Evolutionary conservation across 2,329 filamentous ascomycete species (phyloP), one percentile per base, ranked within the genome.

Genomic region (Saccharata proteae): DNA sequence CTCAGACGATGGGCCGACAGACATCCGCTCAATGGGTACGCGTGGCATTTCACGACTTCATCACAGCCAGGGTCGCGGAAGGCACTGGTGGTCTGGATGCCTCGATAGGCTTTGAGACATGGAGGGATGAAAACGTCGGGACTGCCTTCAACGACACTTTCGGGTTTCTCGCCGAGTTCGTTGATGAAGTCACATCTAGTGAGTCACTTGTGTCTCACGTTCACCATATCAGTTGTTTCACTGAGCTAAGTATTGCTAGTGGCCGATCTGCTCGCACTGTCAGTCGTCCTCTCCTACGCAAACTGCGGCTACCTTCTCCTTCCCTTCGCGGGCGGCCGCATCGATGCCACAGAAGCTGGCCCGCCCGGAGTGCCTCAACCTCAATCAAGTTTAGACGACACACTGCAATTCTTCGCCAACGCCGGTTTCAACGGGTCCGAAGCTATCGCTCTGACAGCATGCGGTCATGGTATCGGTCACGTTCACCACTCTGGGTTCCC

Each of bases 401-500:
- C 47, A 4, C 41, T 42, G 28, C 39, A 40, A 25, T 35, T 37
- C n/a, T 55, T 57, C 26, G 41, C 39, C 3, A 47, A 42, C 25
- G 46, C 50, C 18, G 48, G 51, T 3, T 44, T 57, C 22, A 46
- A 38, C 12, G 40, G 42, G 16, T 38, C 38, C 35, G 46, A 45
- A 20, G 39, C 23, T 26, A 38, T 48, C 24, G 40, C 36, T 11
- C 30, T 57, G 17, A 43, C 48, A 15, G 51, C 53, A 6, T 57
- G 52, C 32, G 53, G 53, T 3, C 53, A 57, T 34, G 48, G 44
- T 2, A 40, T 57, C 18, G 53, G 53, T 12, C 45, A 49, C n/a
- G 50, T 55, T 6, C 51, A 55, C 30, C 40, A 42, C 16, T 41
- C 37, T 17, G 46, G 45, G 13, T 48, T 43, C 30, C 52, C 52